Base-by-base conservation (phyloP, 129 eudicot genomes). In the Silybum marianum region DNA sequence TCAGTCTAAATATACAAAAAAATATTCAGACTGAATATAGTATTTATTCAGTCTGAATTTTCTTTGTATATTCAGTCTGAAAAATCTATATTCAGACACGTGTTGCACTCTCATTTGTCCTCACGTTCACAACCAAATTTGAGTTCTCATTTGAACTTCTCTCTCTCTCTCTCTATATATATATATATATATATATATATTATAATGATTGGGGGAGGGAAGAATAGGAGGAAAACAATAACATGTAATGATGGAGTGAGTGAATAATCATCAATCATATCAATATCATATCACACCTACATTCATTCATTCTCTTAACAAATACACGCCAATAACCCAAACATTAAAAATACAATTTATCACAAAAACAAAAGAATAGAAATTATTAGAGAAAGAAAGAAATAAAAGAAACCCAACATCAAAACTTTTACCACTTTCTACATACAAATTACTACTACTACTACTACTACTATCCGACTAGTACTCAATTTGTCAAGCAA, bases 351-450 rank as follows among this genome's bases (percentile, higher is more conserved):
- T 44, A 44, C 54, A 44, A 44, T 11, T 40, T 32, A 32, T 32
- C 6, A 44, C 1, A 2, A 44, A 44, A 2, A 44, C 13, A 44
- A 44, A 44, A 44, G 4, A 80, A 8, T 36, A 54, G 34, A 24
- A 34, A 71, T 80, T 4, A 26, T n/a, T n/a, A n/a, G n/a, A n/a
- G n/a, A n/a, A n/a, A n/a, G n/a, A 80, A 58, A 51, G 36, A 34
- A 76, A n/a, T 34, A 73, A 81, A 76, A n/a, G 46, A 73, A 81
- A 18, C 34, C 25, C 24, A 81, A 81, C n/a, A 81, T 74, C 80
- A 81, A 74, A 81, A 81, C 75, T 32, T 65, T 21, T 74, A 65
- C 16, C 54, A 65, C 80, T 81, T 81, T 73, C 25, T 81, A 74
- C 80, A 81, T 68, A 74, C 46, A 36, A 74, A 65, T 68, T 13